These are phyloP conservation scores for Epichloe glyceriae DNA, from an alignment of 2,329 filamentous ascomycete genomes.

Conservation along the genomic window DNA sequence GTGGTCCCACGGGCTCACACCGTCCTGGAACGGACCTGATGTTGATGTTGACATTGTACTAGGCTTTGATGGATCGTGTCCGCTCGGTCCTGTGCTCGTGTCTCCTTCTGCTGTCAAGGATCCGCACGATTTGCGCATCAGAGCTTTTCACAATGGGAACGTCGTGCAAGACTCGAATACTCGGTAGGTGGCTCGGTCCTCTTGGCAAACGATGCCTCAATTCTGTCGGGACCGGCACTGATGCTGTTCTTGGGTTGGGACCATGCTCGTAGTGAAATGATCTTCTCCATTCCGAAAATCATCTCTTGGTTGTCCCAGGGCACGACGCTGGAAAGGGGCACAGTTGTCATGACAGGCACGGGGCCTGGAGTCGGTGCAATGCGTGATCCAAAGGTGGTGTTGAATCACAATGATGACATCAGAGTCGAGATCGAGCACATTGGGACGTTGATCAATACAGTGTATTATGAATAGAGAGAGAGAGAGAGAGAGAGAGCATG, in stretches of 20 bases:
- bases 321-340: conserved; percentile 45
- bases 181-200: conserved; percentile 5
- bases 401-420: conserved; percentile 25
- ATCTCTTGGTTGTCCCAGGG: conserved; percentile 45
- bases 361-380: conserved; percentile 27
- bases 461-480: conserved; percentile 20
- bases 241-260: background rate
- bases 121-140: conserved; percentile 18
- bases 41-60: no score
- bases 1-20: conserved; percentile 6
- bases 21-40: conserved; percentile 9
- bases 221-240: background rate
- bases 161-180: conserved; percentile 24
- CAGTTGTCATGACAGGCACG: conserved; percentile 52
- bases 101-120: conserved; percentile 17
- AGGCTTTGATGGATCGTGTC: conserved; percentile 35
- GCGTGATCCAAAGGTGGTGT: conserved; percentile 24
- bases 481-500: background rate
- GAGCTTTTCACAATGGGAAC: conserved; percentile 22
- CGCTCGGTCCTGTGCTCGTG: conserved; percentile 28
- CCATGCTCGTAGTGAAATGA: conserved; percentile 28
- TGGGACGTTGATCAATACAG: conserved; percentile 23
- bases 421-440: conserved; percentile 24
- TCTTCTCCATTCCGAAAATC: conserved; percentile 43
- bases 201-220: background rate